phyloP scores from a whole-genome alignment of 768 basidiomycete genomes.

The Lactarius quietus region DNA sequence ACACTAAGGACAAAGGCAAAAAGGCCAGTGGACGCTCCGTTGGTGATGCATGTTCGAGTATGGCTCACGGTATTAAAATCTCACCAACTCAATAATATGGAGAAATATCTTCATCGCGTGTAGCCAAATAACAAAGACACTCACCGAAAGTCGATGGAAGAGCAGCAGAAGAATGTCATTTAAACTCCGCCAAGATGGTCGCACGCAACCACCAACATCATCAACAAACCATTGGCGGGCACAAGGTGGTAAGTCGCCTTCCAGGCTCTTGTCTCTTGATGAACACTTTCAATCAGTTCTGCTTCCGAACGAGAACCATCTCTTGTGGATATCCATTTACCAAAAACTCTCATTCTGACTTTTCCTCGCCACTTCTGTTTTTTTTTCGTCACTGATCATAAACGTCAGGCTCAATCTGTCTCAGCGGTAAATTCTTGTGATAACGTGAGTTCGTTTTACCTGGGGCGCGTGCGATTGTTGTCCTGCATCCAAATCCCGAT shows the following conservation, averaged over 20 bases:
- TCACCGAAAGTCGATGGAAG: conserved; percentile 11
- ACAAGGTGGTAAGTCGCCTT: conserved; percentile 7
- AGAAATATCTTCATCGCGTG: conserved; percentile 27
- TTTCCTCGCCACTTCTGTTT: not conserved
- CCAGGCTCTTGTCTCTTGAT: conserved; percentile 9
- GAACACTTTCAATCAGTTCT: conserved; percentile 27
- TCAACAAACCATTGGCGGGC: not conserved
- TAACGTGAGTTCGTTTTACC: conserved; percentile 13
- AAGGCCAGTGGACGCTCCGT: conserved; percentile 22
- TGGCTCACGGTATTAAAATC: conserved; percentile 24
- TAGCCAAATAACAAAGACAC: not conserved
- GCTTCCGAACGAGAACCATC: conserved; percentile 28
- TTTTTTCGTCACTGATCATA: conserved; percentile 3
- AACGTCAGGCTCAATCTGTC: not conserved
- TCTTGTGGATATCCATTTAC: conserved; percentile 27
- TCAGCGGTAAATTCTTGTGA: not conserved
- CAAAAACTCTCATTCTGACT: conserved; percentile 22
- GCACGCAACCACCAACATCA: not conserved
- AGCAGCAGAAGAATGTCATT: not conserved
- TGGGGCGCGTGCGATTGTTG: not conserved
- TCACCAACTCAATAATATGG: conserved; percentile 28
- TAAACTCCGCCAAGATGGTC: not conserved
- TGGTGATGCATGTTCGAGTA: conserved; percentile 31
- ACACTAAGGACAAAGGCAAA: not conserved
- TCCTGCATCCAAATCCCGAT: conserved; percentile 18